phyloP scores from a whole-genome alignment of 2,329 filamentous ascomycete genomes.

The Neopestalotiopsis rosae region DNA sequence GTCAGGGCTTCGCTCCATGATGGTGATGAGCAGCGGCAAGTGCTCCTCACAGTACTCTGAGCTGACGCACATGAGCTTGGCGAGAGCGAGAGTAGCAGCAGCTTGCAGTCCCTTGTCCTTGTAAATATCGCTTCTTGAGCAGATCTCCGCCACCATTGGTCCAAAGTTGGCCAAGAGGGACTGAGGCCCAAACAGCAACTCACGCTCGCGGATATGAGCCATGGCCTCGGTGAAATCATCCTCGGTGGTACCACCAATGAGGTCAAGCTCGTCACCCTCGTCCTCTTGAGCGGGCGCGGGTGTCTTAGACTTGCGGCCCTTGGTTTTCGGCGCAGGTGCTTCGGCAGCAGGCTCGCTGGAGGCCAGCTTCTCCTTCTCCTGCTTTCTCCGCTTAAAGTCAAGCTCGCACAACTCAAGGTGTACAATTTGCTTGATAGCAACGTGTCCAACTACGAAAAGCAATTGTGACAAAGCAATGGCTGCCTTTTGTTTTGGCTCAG shows the following conservation, averaged over 20 bases:
- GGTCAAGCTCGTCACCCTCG: conserved; percentile 87
- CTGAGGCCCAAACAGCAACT: conserved; percentile 78
- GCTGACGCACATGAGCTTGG: conserved; percentile 98
- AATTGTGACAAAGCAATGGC: conserved; percentile 85
- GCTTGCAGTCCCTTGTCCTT: conserved; percentile 89
- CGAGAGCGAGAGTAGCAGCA: conserved; percentile 90
- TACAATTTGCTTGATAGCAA: conserved; percentile 98
- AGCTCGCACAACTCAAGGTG: conserved; percentile 97
- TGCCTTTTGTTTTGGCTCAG: conserved; percentile 66
- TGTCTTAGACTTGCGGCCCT: conserved; percentile 35
- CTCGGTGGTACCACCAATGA: conserved; percentile 95
- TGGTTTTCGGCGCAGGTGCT: conserved; percentile 31
- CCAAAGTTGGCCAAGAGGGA: conserved; percentile 91
- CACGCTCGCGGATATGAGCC: conserved; percentile 81
- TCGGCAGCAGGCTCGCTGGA: conserved; percentile 47
- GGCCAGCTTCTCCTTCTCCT: conserved; percentile 77
- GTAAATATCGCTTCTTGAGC: conserved; percentile 92
- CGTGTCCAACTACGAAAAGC: conserved; percentile 92
- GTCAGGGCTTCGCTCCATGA: conserved; percentile 92
- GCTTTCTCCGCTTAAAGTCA: conserved; percentile 96
- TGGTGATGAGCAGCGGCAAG: conserved; percentile 91
- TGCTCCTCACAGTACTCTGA: conserved; percentile 96
- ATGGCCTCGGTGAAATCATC: conserved; percentile 92
- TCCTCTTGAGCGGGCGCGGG: conserved; percentile 54
- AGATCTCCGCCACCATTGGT: conserved; percentile 89